A percentile compares a stretch with the other conserved stretches of the same genome.
These are phyloP conservation scores for Rosellinia necatrix DNA, from an alignment of 2,329 filamentous ascomycete species.

Conservation along the genomic window DNA sequence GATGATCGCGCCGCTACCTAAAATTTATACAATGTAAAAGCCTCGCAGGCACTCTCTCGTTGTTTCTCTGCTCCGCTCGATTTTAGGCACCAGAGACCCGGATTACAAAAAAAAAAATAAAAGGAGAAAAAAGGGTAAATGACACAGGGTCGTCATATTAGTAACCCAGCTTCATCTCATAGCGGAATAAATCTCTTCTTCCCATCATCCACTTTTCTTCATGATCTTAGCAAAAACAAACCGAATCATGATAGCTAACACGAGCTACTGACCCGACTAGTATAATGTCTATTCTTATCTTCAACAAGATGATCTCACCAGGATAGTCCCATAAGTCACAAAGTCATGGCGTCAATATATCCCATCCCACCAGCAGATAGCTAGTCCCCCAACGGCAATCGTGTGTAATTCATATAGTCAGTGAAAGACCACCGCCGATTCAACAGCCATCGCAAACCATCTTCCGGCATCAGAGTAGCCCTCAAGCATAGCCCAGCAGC, in stretches of 20 bases:
- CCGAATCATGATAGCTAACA: background rate
- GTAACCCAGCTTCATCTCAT: too few species aligned
- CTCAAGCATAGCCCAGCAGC: background rate
- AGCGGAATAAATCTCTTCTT: too few species aligned
- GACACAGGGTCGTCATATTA: too few species aligned
- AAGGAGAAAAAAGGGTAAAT: too few species aligned
- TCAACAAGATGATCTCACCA: background rate
- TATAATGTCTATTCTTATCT: background rate
- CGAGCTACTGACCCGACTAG: background rate
- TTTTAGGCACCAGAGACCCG: background rate
- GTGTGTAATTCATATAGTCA: too few species aligned
- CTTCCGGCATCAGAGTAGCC: background rate
- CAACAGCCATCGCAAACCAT: background rate
- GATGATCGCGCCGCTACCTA: background rate
- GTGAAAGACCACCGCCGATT: too few species aligned
- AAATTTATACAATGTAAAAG: too few species aligned
- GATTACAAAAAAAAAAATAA: too few species aligned
- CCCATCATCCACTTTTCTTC: conserved; percentile 7
- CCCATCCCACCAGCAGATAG: too few species aligned
- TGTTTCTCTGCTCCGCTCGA: background rate
- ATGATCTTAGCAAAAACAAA: background rate
- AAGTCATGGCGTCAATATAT: conserved; percentile 5
- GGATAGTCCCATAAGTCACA: background rate
- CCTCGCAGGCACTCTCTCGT: background rate
- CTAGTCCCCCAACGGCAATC: too few species aligned